Conservation (phyloP, 805 yeast species). For the Aciculoconidium aculeatum region DNA sequence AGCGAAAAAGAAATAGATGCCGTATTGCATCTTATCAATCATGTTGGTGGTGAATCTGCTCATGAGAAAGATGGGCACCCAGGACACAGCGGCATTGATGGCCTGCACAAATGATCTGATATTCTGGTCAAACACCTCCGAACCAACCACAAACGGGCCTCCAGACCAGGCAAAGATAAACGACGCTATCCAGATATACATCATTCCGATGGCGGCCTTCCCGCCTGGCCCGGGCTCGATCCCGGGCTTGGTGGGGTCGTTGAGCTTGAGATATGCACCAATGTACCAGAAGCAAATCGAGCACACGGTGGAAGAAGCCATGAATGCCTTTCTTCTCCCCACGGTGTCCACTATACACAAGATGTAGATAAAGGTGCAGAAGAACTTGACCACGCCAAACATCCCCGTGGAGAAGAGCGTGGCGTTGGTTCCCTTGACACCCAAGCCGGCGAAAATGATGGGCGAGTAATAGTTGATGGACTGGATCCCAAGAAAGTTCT, state of each 20-base stretch:
- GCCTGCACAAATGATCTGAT: constrained; percentile 36
- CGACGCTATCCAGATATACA: constrained; percentile 38
- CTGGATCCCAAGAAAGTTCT: constrained; percentile 36
- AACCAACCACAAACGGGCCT: constrained; percentile 36
- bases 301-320: constrained; percentile 29
- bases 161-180: constrained; percentile 37
- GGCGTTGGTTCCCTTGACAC: constrained; percentile 33
- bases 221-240: constrained; percentile 33
- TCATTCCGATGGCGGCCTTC: constrained; percentile 33
- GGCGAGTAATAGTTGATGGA: constrained; percentile 36
- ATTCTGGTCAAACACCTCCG: constrained; percentile 36
- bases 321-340: constrained; percentile 31
- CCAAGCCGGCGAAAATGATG: constrained; percentile 27
- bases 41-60: constrained; percentile 28
- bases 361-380: constrained; percentile 29
- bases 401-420: constrained; percentile 34
- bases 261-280: constrained; percentile 30
- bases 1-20: constrained; percentile 34
- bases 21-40: constrained; percentile 31
- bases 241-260: constrained; percentile 29
- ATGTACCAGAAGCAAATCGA: constrained; percentile 35
- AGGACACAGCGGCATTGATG: constrained; percentile 34
- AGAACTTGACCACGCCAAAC: constrained; percentile 35
- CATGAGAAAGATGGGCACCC: constrained; percentile 36
- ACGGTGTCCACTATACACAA: constrained; percentile 30